Evolutionary conservation across 2,329 filamentous ascomycete species (phyloP).

Genomic region (Pseudogymnoascus sp.): DNA sequence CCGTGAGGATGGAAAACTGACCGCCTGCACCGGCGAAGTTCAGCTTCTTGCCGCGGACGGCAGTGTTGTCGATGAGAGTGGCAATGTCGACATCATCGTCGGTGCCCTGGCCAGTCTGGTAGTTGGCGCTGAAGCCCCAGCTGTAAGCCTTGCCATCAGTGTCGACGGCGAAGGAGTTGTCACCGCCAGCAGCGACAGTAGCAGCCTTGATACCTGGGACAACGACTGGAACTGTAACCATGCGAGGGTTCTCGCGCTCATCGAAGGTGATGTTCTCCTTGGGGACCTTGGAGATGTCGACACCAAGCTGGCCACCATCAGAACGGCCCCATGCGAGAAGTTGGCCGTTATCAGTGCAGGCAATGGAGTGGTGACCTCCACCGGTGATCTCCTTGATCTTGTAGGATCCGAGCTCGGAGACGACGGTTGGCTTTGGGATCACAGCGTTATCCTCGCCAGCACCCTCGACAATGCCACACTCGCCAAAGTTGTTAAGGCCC

Average conservation of each 20-base stretch:
- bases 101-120: slow-evolving; percentile 70
- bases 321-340: slow-evolving; percentile 54
- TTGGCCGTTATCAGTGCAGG: slow-evolving; percentile 47
- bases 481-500: slow-evolving; percentile 82
- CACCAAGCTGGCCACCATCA: slow-evolving; percentile 46
- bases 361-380: slow-evolving; percentile 67
- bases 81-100: slow-evolving; percentile 73
- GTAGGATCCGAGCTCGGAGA: slow-evolving; percentile 55
- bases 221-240: slow-evolving; percentile 57
- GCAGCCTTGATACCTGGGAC: slow-evolving; percentile 51
- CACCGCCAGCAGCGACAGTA: slow-evolving; percentile 55
- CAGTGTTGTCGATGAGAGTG: slow-evolving; percentile 76
- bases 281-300: slow-evolving; percentile 47
- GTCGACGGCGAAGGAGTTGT: slow-evolving; percentile 66
- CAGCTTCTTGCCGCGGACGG: slow-evolving; percentile 65
- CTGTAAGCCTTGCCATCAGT: slow-evolving; percentile 61
- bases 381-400: slow-evolving; percentile 63
- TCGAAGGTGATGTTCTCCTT: slow-evolving; percentile 56
- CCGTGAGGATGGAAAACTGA: slow-evolving; percentile 65
- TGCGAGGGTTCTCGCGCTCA: slow-evolving; percentile 56
- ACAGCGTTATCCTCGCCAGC: slow-evolving; percentile 62
- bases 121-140: slow-evolving; percentile 75
- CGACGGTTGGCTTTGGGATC: slow-evolving; percentile 61
- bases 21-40: slow-evolving; percentile 78
- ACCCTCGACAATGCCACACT: slow-evolving; percentile 59